Evolutionary conservation across 2,329 filamentous ascomycete species (phyloP).

Genomic region (Calonectria pauciramosa): DNA sequence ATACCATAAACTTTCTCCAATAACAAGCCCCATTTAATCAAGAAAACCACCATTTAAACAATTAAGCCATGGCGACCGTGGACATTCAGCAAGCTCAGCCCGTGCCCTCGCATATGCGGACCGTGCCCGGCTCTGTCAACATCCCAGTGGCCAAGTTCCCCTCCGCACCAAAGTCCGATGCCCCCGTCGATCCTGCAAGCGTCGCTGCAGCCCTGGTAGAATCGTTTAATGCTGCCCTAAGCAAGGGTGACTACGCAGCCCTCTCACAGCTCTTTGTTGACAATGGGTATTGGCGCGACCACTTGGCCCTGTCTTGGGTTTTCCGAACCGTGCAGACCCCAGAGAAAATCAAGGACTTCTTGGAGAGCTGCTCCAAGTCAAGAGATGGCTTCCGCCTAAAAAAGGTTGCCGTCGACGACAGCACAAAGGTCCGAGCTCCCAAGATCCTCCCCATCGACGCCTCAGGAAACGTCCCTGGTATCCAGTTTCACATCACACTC

Average conservation of each 20-base stretch:
- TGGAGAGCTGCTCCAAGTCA: slow-evolving; percentile 49
- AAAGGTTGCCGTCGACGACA: slow-evolving; percentile 61
- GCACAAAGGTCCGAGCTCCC: slow-evolving; percentile 59
- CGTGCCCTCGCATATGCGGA: slow-evolving; percentile 46
- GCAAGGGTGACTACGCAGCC: slow-evolving; percentile 49
- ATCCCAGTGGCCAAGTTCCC: slow-evolving; percentile 62
- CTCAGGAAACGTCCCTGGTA: slow-evolving; percentile 61
- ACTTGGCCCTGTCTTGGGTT: slow-evolving; percentile 69
- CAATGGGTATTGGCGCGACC: slow-evolving; percentile 71
- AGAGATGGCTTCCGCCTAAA: slow-evolving; percentile 57
- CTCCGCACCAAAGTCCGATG: slow-evolving; percentile 41
- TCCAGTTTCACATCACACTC: slow-evolving; percentile 70
- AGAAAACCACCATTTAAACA: slow-evolving; percentile 3
- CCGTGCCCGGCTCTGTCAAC: slow-evolving; percentile 67
- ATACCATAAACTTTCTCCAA: neutral
- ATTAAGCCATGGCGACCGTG: slow-evolving; percentile 35
- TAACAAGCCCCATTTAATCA: slow-evolving; percentile 35
- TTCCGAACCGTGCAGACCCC: slow-evolving; percentile 65
- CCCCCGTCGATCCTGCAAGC: slow-evolving; percentile 50
- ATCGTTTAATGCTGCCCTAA: slow-evolving; percentile 57
- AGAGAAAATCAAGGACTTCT: slow-evolving; percentile 54
- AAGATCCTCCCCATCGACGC: slow-evolving; percentile 62
- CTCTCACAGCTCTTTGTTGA: slow-evolving; percentile 48
- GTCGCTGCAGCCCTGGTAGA: slow-evolving; percentile 56
- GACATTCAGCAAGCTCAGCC: slow-evolving; percentile 32